Base-by-base conservation (phyloP, 2,329 filamentous ascomycete genomes). In the Colletotrichum simmondsii region DNA sequence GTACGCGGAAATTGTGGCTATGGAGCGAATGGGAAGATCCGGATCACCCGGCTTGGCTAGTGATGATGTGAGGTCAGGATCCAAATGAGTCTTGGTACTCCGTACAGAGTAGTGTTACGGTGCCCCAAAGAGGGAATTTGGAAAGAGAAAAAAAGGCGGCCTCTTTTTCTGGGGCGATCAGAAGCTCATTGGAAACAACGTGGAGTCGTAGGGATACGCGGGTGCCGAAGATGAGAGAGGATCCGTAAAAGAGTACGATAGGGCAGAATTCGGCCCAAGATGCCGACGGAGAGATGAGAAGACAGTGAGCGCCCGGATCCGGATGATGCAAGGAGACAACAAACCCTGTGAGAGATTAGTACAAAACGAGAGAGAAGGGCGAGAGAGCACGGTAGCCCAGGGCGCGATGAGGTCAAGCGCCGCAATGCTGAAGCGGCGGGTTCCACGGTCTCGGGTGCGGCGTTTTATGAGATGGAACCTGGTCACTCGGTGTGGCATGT, bases 41-140 rank as follows among this genome's bases (percentile, higher is more conserved):
- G 70, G 70, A 72, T 70, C 46, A 35, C 59, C 35, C 70, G 70
- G 70, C 54, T 70, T 22, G 60, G 66, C 70, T 72, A 54, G 53
- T 70, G 53, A 58, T 64, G 66, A 65, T 70, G 70, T 49, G 70
- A 72, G 66, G 53, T 28, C 32, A 46, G 53, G 66, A 60, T 61
- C 37, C 3, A 30, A 32, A 46, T 24, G 53, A 30, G 26, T 19
- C 60, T 65, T 60, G 60, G 70, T 42, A 61, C 37, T 42, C 37
- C 37, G 37, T 42, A 42, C 37, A 19, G 37, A 42, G 37, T 30
- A 7, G 37, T 37, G 42, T 32, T 52, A 28, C 59, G 26, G 32
- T 69, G 60, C 19, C 59, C 59, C n/a, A 67, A 61, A 5, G 57
- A 26, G 37, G 46, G 28, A 35, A 42, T 49, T 49, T 19, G n/a